phyloP scores from a whole-genome alignment of 2,329 filamentous ascomycete species.

The Graphilbum ipis-grandicollis region DNA sequence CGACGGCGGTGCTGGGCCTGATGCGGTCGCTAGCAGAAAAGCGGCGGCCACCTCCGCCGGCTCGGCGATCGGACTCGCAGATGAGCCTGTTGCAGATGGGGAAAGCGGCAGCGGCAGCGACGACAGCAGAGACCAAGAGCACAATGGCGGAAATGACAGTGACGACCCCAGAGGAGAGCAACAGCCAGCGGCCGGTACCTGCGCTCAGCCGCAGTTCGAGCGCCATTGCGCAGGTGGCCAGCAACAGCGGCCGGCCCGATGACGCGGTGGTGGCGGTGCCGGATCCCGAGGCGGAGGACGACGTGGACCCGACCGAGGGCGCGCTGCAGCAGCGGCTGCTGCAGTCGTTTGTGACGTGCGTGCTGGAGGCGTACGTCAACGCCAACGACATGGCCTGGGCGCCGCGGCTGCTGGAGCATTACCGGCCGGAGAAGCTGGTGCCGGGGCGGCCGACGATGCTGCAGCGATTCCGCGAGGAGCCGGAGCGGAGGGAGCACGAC shows the following conservation, averaged over 20 bases:
- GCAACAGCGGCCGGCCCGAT: conserved; percentile 20
- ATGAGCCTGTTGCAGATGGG: conserved; percentile 1
- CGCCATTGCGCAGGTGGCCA: conserved; percentile 22
- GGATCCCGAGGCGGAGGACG: conserved; percentile 42
- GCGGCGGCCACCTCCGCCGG: conserved; percentile 45
- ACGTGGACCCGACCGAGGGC: conserved; percentile 36
- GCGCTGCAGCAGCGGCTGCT: conserved; percentile 47
- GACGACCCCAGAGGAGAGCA: too few relatives aligned
- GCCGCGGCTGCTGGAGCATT: conserved; percentile 48
- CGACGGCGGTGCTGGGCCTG: conserved; percentile 52
- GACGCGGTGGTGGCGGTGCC: conserved; percentile 37
- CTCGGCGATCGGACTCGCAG: conserved; percentile 27
- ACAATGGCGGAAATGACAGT: too few relatives aligned
- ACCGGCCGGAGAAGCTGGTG: conserved; percentile 46
- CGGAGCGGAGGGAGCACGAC: conserved; percentile 42
- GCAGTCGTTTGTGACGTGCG: conserved; percentile 61
- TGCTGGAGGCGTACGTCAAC: conserved; percentile 58
- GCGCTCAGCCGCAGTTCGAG: conserved; percentile 23
- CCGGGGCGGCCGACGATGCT: conserved; percentile 42
- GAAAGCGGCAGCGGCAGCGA: not conserved
- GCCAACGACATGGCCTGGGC: conserved; percentile 43
- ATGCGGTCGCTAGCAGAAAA: conserved; percentile 51
- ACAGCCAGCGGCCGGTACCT: too few relatives aligned
- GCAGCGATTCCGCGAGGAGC: conserved; percentile 43
- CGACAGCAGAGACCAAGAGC: not conserved